Base-by-base conservation (phyloP, 768 basidiomycete genomes). In the Leucogyrophana mollusca region DNA sequence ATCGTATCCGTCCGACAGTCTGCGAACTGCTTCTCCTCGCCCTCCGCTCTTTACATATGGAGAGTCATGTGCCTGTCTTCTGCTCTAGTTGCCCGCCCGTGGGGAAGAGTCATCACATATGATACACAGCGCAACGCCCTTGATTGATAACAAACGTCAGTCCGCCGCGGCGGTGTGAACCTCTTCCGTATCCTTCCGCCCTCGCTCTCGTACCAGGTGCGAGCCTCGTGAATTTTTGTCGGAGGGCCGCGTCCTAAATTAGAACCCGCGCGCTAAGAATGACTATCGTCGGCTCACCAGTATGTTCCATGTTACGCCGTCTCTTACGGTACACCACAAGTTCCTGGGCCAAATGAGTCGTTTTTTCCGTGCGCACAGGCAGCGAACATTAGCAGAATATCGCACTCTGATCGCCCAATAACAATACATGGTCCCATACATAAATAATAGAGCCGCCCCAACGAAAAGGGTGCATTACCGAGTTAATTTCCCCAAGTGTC, bases 371-470 rank as follows among this genome's bases (percentile, higher is more conserved):
- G 17, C 43, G 20, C 13, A 24, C 13, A 7, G 27, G 27, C 13
- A 30, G 13, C 17, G 17, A 24, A 23, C 21, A 45, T 34, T 22
- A 25, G 35, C 6, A 23, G 3, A 25, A 13, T 25, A n/a, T 45
- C 7, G 22, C 16, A 22, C 38, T 30, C n/a, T 30, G 27, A 30
- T 45, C 36, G 44, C 20, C 44, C 44, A 45, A 45, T 45, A 20
- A 42, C 44, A 45, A 43, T 25, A 4, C 16, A 45, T 45, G 14
- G 18, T 8, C 22, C 37, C 22, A 35, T 24, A 40, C 25, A 27
- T 44, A 34, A 21, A 2, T 17, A 45, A 42, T 45, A 45, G n/a
- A 18, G 7, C 24, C 24, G 35, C 35, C 35, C 35, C 35, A 37
- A 37, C 35, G 16, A 16, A 37, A 16, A 8, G 20, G 20, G 20